Percentiles rank a stretch among this genome's conserved stretches.
Conservation (phyloP, 176 grass and related monocot genomes). For the Cenchrus americanus region DNA sequence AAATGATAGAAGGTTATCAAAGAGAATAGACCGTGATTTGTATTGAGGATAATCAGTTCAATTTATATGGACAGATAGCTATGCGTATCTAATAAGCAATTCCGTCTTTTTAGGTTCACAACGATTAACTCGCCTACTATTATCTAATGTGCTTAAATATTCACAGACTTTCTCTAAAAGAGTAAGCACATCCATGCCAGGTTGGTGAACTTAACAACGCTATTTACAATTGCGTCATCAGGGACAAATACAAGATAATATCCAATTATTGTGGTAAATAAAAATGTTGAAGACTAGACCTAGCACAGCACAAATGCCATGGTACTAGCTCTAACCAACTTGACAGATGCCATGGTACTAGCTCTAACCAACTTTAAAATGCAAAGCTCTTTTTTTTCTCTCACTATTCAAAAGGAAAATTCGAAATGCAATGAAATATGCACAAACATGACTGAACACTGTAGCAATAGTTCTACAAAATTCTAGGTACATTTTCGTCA, state of each 20-base stretch:
- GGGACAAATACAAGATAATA: background rate
- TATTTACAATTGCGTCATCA: conserved; percentile 18
- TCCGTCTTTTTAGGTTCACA: background rate
- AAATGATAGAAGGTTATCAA: background rate
- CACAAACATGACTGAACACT: background rate
- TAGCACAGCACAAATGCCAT: background rate
- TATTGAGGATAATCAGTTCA: background rate
- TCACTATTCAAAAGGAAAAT: background rate
- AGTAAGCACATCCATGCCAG: background rate
- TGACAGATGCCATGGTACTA: background rate
- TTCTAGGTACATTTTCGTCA: background rate
- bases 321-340: background rate
- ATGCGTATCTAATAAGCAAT: background rate
- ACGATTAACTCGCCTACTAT: background rate
- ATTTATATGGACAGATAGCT: background rate
- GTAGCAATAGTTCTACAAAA: background rate
- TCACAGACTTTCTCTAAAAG: background rate
- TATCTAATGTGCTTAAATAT: background rate
- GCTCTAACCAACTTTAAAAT: background rate
- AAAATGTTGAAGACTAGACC: conserved; percentile 13
- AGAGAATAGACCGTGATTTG: background rate
- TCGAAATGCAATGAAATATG: background rate
- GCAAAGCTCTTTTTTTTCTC: background rate
- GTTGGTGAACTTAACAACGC: background rate
- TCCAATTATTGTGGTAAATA: conserved; percentile 6